Evolutionary conservation across 2,329 filamentous ascomycete species (phyloP).

Genomic region (Daldinia eschscholtzii): DNA sequence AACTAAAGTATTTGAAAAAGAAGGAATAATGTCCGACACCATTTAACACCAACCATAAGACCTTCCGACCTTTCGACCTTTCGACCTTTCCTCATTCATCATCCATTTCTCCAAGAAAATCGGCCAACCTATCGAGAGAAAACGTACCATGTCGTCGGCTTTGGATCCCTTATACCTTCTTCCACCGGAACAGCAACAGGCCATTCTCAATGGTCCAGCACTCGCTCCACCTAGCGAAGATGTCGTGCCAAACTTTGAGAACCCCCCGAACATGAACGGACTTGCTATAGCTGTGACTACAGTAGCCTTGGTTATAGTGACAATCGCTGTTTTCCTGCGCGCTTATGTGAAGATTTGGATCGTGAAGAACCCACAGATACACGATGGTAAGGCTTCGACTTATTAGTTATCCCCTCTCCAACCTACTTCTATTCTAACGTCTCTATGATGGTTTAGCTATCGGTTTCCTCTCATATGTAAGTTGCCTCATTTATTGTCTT

Average conservation of each 20-base stretch:
- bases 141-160: neutral
- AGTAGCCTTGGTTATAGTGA: neutral
- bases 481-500: neutral
- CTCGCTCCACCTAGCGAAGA: constrained; percentile 27
- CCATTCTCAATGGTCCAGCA: constrained; percentile 25
- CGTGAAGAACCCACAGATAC: neutral
- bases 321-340: neutral
- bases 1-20: neutral
- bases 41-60: neutral
- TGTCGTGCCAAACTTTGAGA: constrained; percentile 26
- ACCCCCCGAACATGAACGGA: constrained; percentile 5
- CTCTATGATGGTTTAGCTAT: too few species aligned
- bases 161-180: constrained; percentile 1
- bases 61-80: neutral
- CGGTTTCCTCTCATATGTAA: neutral
- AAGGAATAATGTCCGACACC: neutral
- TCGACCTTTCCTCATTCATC: neutral
- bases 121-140: neutral
- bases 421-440: too few species aligned
- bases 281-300: neutral
- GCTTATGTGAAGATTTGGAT: constrained; percentile 4
- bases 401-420: too few species aligned
- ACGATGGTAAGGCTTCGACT: neutral
- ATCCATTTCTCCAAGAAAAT: neutral
- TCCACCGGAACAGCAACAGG: constrained; percentile 2